Evolutionary conservation across 352 stramenopile genomes (phyloP), one percentile per base, ranked within the genome.

Genomic region (Phytophthora idaei): DNA sequence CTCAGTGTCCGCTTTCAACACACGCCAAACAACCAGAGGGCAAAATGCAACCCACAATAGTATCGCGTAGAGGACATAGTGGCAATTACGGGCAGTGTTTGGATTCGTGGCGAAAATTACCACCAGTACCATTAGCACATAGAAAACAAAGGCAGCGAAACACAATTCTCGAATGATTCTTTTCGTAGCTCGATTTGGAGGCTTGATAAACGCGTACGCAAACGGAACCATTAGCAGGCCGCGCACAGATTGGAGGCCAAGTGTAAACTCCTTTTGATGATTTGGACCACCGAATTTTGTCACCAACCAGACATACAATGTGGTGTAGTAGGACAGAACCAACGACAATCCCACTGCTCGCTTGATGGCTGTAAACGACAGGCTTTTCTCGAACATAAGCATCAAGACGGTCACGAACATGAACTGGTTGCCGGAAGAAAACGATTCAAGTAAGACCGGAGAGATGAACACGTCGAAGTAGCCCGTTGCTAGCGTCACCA

Each of bases 351-450:
- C 29, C 5, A 76, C 27, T 1, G 54, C 61, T 12, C 77, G 79
- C 3, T 65, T 34, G 4, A 88, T 25, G 0, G 77, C 79, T n/a
- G 73, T 67, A 1, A 59, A 9, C 4, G 79, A 85, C 3, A 85
- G 15, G 45, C 74, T 88, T 45, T 88, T 88, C 49, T 85, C 61
- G 28, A 76, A 69, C 60, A 85, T 69, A 21, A 85, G 59, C 9
- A 84, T 54, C 9, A 81, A 28, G 25, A 84, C 61, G 31, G 79
- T 61, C 50, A 73, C 53, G 17, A 84, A 57, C 48, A 65, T 67
- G 55, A 85, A 84, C 45, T 72, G 44, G 17, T 78, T 69, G 1
- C 66, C 74, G 3, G 53, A 64, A 63, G 78, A 81, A 42, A 76
- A 64, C 5, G 45, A 39, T 56, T 79, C 71, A 6, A 71, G 54